phyloP scores from a whole-genome alignment of 2,329 filamentous ascomycete species.

The Claviceps humidiphila region DNA sequence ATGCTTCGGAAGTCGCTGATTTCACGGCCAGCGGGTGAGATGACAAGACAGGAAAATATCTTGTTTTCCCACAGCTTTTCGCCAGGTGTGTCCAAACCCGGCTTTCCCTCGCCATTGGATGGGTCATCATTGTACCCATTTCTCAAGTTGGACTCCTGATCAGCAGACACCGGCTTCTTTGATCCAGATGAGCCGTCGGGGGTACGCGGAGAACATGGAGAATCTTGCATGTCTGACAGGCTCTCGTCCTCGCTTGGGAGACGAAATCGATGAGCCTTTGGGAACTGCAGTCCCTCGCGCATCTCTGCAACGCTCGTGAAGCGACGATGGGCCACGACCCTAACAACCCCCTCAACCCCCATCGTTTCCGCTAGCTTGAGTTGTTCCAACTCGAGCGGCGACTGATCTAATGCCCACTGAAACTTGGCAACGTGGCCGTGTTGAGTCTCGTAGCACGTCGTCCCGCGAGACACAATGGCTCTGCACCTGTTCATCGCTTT shows the following conservation, averaged over 20 bases:
- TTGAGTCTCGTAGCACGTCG: constrained; percentile 9
- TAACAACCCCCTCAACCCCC: constrained; percentile 8
- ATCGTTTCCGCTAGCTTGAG: constrained; percentile 7
- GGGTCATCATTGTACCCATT: neutral
- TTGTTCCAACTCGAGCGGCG: constrained; percentile 7
- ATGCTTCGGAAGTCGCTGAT: constrained; percentile 2
- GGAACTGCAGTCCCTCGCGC: constrained; percentile 7
- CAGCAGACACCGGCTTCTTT: constrained; percentile 6
- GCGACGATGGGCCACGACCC: constrained; percentile 7
- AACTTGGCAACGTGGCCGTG: constrained; percentile 10
- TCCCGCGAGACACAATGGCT: constrained; percentile 8
- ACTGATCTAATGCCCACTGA: constrained; percentile 3
- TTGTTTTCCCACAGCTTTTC: constrained; percentile 7
- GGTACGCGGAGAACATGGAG: neutral
- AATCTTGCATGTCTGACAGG: constrained; percentile 3
- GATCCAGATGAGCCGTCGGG: neutral
- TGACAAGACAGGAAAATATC: constrained; percentile 4
- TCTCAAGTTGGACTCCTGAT: constrained; percentile 6
- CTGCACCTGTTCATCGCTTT: constrained; percentile 6
- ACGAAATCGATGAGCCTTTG: constrained; percentile 2
- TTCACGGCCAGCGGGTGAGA: constrained; percentile 5
- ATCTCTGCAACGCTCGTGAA: constrained; percentile 8
- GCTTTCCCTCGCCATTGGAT: neutral
- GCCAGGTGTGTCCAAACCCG: constrained; percentile 5
- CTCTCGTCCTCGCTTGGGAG: neutral